Evolutionary conservation across 805 yeast species (phyloP), one percentile per base, ranked within the genome.

Genomic region (Saturnispora kantuleensis): DNA sequence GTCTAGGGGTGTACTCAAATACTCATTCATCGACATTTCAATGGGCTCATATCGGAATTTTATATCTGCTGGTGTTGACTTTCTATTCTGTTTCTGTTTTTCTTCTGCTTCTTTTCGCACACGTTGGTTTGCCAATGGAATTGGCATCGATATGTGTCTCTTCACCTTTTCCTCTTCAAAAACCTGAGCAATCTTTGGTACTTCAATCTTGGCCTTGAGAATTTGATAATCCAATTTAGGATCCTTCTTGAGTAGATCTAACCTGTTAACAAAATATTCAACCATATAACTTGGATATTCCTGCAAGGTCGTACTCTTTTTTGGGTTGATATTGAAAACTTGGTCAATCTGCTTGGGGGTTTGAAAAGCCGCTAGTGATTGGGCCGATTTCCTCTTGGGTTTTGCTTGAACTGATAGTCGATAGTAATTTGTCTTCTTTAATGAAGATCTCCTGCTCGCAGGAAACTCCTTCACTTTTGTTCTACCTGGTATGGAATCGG

Each of bases 211-310:
- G 1, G 52, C 52, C 16, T 47, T 47, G 12, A 50, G 16, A 26
- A 50, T 41, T 26, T 47, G 37, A 17, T 50, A 45, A 17, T 40
- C 42, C 10, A 50, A 29, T 9, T 17, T 26, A 4, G 52, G 52
- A 29, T 50, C 33, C 31, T 45, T 42, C n/a, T 50, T 50, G 5
- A 50, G 16, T 9, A 50, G 18, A 17, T 47, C 45, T 10, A 46
- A 16, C 4, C 38, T 50, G 12, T 41, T 47, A 1, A 47, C 42
- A 31, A 50, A 50, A 36, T 50, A 50, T 31, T 47, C 48, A 16
- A 50, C 38, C 50, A 50, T 45, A 40, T 40, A 45, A 3, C 46
- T 33, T 11, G 52, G 52, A 30, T 44, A 47, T 21, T 50, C 52
- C 4, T 38, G 38, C 30, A 38, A 33, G 5, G 31, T 11, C 2